phyloP scores from a whole-genome alignment of 148 eudicot genomes.

The Persicaria tinctoria region DNA sequence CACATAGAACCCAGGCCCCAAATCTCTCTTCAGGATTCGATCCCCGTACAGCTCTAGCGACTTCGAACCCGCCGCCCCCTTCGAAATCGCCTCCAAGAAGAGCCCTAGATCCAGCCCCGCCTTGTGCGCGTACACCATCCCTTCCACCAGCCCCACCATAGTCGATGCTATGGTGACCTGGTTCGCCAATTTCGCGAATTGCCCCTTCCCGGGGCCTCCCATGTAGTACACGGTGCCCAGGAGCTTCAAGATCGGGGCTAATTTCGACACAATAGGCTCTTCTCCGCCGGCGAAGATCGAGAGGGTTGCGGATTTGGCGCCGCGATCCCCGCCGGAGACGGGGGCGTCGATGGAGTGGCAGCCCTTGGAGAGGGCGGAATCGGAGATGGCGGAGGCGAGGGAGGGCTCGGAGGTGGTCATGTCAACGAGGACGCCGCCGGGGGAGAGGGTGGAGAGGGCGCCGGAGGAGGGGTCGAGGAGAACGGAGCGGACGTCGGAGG shows the following conservation, averaged over 20 bases:
- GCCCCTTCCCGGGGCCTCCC: constrained; percentile 96
- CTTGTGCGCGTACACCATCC: constrained; percentile 68
- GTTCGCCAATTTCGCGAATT: constrained; percentile 67
- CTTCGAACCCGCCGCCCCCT: constrained; percentile 84
- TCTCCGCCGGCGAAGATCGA: constrained; percentile 93
- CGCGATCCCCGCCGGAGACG: constrained; percentile 90
- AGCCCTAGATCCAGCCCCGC: constrained; percentile 36
- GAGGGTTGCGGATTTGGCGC: constrained; percentile 49
- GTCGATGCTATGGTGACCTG: constrained; percentile 68
- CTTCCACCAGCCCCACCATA: constrained; percentile 80
- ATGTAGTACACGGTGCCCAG: constrained; percentile 65
- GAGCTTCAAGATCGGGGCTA: constrained; percentile 42
- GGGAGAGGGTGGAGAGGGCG: constrained; percentile 42
- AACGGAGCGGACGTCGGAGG: constrained; percentile 87
- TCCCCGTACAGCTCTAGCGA: constrained; percentile 69
- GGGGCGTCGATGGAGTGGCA: constrained; percentile 78
- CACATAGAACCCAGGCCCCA: constrained; percentile 75
- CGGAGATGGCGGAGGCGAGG: constrained; percentile 69
- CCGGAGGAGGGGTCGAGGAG: constrained; percentile 45
- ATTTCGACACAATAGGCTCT: constrained; percentile 15
- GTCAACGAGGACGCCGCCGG: constrained; percentile 60
- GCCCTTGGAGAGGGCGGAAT: constrained; percentile 57
- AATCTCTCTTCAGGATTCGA: constrained; percentile 72
- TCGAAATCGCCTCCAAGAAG: constrained; percentile 59
- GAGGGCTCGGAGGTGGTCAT: constrained; percentile 97